A percentile compares a stretch with the other conserved stretches of the same genome.
phyloP scores from a whole-genome alignment of 768 basidiomycete genomes.

The Leccinum barrowsii region DNA sequence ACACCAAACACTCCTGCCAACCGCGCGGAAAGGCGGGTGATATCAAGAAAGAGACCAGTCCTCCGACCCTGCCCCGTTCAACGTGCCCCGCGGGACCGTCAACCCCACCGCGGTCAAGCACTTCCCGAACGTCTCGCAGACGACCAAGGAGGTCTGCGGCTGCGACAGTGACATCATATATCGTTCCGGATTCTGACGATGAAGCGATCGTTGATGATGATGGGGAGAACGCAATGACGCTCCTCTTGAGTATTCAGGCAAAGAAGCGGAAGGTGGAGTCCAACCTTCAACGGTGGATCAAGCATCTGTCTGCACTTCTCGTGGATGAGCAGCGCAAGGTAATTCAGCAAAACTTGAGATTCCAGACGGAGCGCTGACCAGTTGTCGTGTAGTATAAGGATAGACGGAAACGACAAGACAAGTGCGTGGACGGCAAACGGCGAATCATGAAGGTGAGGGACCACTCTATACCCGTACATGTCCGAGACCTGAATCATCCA shows the following conservation, averaged over 20 bases:
- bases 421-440: constrained; percentile 43
- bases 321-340: constrained; percentile 74
- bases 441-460: constrained; percentile 54
- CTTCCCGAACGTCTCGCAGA: constrained; percentile 37
- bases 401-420: constrained; percentile 55
- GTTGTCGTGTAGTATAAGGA: constrained; percentile 50
- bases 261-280: constrained; percentile 41
- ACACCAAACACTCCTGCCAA: constrained; percentile 25
- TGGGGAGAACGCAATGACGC: constrained; percentile 32
- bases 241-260: constrained; percentile 28
- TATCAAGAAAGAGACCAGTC: constrained; percentile 42
- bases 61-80: constrained; percentile 29
- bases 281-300: constrained; percentile 63
- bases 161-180: constrained; percentile 53
- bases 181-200: constrained; percentile 68
- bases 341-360: background rate
- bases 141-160: constrained; percentile 60
- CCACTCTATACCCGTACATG: background rate
- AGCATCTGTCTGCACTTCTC: constrained; percentile 54
- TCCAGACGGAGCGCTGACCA: constrained; percentile 5
- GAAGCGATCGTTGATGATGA: constrained; percentile 47
- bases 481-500: background rate
- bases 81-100: constrained; percentile 14
- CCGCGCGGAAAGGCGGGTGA: constrained; percentile 26
- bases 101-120: constrained; percentile 9